Evolutionary conservation across 1,284 basidiomycete genomes (phyloP), one percentile per base, ranked within the genome.

Genomic region (Boletellus sp.): DNA sequence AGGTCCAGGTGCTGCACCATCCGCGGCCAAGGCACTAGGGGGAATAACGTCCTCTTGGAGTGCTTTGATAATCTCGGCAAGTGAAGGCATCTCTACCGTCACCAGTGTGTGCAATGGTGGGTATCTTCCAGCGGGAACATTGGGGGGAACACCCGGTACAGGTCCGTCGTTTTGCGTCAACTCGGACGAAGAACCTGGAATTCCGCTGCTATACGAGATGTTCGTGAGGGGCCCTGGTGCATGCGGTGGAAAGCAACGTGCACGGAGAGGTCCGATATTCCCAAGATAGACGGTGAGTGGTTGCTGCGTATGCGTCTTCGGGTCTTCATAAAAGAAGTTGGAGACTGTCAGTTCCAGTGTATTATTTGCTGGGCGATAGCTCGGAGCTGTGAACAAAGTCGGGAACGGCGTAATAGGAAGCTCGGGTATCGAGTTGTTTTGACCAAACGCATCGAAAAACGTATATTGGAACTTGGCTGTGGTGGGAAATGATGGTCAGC

Each of bases 391-490:
- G 60, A 92, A 89, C 19, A 94, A 69, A 9, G 89, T 87, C 1
- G 94, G 93, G 63, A 94, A 91, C 2, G 91, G 90, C 1, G 91
- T 93, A 55, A 96, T 88, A 21, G 87, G 84, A 57, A 80, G 72
- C 50, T 84, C 80, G 41, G 88, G 87, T 57, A 89, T 82, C 48
- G 69, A 79, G 55, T 77, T 83, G 62, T 83, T 87, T 58, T 87
- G 80, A 16, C 85, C 85, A 63, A 88, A 84, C 6, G 89, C 89
- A 60, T 94, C 91, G 62, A 94, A 93, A 65, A 92, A 94, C n/a
- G 91, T 91, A 64, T 92, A 93, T 64, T 92, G 89, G 68, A 93
- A 93, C 68, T 91, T 91, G 44, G 89, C 88, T 91, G 57, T 49
- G 47, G 55, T 45, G 35, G 19, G 27, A 1, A 45, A 45, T 45